Evolutionary conservation across 441 rosid species (phyloP).

Genomic region (Adansonia gregorii): DNA sequence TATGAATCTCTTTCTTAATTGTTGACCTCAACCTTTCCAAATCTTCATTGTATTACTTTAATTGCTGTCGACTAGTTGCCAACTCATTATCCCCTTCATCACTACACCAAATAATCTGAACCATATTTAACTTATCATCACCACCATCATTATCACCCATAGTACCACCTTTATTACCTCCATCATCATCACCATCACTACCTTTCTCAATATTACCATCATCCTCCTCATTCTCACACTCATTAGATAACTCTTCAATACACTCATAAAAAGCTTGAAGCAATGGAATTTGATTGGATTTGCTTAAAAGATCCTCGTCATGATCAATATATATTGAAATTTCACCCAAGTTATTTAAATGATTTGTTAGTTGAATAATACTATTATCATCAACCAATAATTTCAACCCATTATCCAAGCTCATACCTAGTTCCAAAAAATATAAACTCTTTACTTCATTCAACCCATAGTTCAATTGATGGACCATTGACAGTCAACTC

Average conservation of each 20-base stretch:
- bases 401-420: neutral
- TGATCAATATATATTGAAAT: neutral
- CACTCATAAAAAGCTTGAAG: neutral
- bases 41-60: too few relatives aligned
- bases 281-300: neutral
- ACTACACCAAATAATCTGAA: too few relatives aligned
- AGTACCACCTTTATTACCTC: neutral
- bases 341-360: neutral
- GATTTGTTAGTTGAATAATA: neutral
- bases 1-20: too few relatives aligned
- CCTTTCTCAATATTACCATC: too few relatives aligned
- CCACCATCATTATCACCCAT: too few relatives aligned
- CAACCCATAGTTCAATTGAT: neutral
- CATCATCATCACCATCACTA: neutral
- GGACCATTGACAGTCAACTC: neutral
- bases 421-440: neutral
- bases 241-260: neutral
- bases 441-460: neutral
- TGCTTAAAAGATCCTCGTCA: neutral
- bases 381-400: neutral
- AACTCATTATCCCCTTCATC: too few relatives aligned
- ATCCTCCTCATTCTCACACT: neutral
- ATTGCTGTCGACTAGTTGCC: too few relatives aligned
- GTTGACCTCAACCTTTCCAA: too few relatives aligned
- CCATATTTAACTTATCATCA: too few relatives aligned